Evolutionary conservation across 73 alveolate species (phyloP), one percentile per base, ranked within the genome.

Genomic region (Paraurostyla sp.): DNA sequence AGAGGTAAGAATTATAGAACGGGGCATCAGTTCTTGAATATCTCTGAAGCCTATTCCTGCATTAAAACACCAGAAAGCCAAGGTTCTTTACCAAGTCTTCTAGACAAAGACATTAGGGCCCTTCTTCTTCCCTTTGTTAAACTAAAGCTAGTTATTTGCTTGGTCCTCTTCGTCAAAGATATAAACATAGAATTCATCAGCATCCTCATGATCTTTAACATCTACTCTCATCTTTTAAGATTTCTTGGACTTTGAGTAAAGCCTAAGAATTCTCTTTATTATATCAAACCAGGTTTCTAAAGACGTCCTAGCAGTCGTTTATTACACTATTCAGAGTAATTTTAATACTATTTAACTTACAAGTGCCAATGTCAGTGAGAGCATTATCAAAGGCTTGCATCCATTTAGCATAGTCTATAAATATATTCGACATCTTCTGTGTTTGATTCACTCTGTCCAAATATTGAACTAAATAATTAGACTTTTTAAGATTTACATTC

Each of bases 31-130:
- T 9, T 91, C 56, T 59, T 51, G 75, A n/a, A 97, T 84, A 76
- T 94, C 89, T 65, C 84, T 76, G 87, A 97, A 97, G 0, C 98
- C 98, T 33, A 94, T 68, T 58, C 99, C 98, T 0, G 99, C 98
- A 88, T 97, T 96, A 56, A 97, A 96, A 76, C 99, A 97, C 96
- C 96, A 95, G 87, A 97, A 88, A 68, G 92, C 93, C 15, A 97
- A 87, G 30, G 91, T 60, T 78, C 96, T 69, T 0, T 13, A 18
- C 18, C n/a, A 41, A 82, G 27, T 82, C 50, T 56, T 82, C 82
- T 38, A 22, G 13, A 35, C 91, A 38, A 48, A 35, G 6, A 56
- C 59, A 48, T 43, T 43, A 40, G 27, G 49, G n/a, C 15, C 18
- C 75, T n/a, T 49, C 59, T 59, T 71, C 49, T 87, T 87, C 59